Percentiles rank a stretch among this genome's conserved stretches.
phyloP scores from a whole-genome alignment of 2,329 filamentous ascomycete species.

The Leptographium lundbergii region DNA sequence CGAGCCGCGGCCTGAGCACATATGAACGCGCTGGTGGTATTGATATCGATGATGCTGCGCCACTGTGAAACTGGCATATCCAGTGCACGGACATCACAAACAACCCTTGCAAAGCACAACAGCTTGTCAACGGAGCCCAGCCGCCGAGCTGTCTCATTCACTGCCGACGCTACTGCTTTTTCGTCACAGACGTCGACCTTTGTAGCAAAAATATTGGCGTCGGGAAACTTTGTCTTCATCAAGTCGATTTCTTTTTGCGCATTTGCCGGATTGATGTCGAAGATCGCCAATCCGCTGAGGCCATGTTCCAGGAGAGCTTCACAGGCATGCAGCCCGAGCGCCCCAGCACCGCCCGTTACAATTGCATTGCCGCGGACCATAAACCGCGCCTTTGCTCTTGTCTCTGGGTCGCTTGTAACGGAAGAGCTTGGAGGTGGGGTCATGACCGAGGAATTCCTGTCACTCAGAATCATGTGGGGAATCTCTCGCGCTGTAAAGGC shows the following conservation, averaged over 20 bases:
- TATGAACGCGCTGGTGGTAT: constrained; percentile 58
- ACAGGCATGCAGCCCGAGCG: constrained; percentile 43
- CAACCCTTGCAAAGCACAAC: constrained; percentile 56
- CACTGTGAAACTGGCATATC: constrained; percentile 47
- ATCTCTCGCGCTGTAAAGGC: neutral
- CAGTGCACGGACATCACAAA: constrained; percentile 47
- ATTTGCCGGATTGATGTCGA: constrained; percentile 36
- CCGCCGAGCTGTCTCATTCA: constrained; percentile 24
- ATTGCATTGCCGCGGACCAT: constrained; percentile 19
- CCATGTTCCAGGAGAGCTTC: constrained; percentile 58
- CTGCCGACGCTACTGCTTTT: constrained; percentile 16
- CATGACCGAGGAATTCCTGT: neutral
- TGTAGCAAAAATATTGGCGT: no score
- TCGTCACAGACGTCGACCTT: constrained; percentile 38
- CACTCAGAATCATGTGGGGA: neutral
- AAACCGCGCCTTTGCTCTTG: constrained; percentile 15
- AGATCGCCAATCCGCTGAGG: constrained; percentile 42
- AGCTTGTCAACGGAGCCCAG: constrained; percentile 43
- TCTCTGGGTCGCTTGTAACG: neutral
- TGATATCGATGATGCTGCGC: constrained; percentile 55
- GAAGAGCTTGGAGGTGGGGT: neutral
- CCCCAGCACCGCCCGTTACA: constrained; percentile 58
- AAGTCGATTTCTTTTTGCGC: constrained; percentile 30
- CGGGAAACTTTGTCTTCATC: constrained; percentile 22
- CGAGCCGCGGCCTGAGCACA: constrained; percentile 50